Evolutionary conservation across 2,329 filamentous ascomycete species (phyloP).

Genomic region (Monilinia fructigena): DNA sequence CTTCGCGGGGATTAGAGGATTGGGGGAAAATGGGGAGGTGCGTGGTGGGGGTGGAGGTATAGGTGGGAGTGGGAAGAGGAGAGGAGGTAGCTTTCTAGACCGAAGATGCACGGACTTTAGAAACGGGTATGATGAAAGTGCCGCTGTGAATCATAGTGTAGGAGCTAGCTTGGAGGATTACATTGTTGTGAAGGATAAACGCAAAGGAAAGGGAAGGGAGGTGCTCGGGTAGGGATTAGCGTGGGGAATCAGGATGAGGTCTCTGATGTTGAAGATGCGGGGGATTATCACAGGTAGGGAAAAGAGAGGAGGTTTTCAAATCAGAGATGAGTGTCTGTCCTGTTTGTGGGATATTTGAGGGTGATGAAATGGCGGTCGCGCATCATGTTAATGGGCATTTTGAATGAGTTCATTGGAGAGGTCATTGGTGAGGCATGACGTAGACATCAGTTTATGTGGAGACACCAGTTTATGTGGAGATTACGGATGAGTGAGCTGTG

Average conservation of each 20-base stretch:
- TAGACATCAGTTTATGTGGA: too few species aligned
- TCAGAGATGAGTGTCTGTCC: slow-evolving; percentile 28
- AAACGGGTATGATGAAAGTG: slow-evolving; percentile 25
- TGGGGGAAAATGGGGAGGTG: background rate
- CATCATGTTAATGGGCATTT: slow-evolving; percentile 39
- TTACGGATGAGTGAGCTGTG: too few species aligned
- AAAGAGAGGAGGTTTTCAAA: background rate
- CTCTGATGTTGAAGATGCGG: slow-evolving; percentile 23
- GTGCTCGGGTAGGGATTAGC: slow-evolving; percentile 29
- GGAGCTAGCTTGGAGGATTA: slow-evolving; percentile 15
- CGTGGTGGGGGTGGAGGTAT: background rate
- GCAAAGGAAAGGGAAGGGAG: slow-evolving; percentile 28
- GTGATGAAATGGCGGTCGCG: slow-evolving; percentile 36
- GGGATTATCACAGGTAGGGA: slow-evolving; percentile 10
- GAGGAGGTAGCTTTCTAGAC: background rate
- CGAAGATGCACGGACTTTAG: slow-evolving; percentile 29
- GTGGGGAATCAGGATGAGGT: slow-evolving; percentile 20
- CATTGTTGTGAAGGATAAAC: slow-evolving; percentile 12
- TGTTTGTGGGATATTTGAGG: slow-evolving; percentile 38
- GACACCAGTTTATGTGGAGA: too few species aligned
- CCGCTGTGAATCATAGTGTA: background rate
- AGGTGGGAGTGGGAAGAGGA: slow-evolving; percentile 25
- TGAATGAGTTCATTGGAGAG: slow-evolving; percentile 23
- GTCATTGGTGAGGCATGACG: too few species aligned
- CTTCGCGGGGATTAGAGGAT: background rate